Conservation (phyloP, 2,329 filamentous ascomycete genomes). For the Phyllosticta citrichinensis region DNA sequence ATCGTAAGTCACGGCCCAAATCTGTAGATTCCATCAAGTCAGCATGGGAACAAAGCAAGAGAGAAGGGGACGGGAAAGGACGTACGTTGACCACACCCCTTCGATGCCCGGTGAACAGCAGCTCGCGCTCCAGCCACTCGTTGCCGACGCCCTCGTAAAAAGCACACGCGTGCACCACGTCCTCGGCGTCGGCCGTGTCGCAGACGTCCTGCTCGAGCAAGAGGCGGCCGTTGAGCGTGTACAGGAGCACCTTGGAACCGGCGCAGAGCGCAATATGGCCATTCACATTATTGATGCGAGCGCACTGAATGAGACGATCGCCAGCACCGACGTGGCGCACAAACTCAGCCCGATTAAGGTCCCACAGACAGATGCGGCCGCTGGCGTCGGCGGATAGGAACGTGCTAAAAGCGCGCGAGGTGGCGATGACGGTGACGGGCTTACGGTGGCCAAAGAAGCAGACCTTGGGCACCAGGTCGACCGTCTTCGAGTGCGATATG, state of each 20-base stretch:
- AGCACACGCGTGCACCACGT: conserved; percentile 70
- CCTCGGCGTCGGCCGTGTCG: conserved; percentile 47
- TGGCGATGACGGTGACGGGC: conserved; percentile 70
- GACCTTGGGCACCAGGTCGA: conserved; percentile 69
- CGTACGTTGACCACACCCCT: conserved; percentile 66
- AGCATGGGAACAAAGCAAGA: conserved; percentile 4
- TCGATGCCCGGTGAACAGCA: conserved; percentile 83
- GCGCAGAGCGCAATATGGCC: conserved; percentile 83
- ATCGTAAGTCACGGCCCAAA: conserved; percentile 49
- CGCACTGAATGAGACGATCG: conserved; percentile 49
- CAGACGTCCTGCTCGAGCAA: conserved; percentile 77
- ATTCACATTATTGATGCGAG: conserved; percentile 78
- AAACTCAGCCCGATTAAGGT: conserved; percentile 82
- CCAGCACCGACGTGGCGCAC: conserved; percentile 44
- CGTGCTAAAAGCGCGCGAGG: conserved; percentile 79
- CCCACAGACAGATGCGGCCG: conserved; percentile 82
- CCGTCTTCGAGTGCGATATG: conserved; percentile 48
- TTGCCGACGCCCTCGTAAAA: conserved; percentile 88
- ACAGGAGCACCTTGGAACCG: conserved; percentile 64
- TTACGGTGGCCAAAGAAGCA: conserved; percentile 86
- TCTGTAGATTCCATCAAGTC: conserved; percentile 20
- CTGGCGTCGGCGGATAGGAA: conserved; percentile 75
- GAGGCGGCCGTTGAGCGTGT: conserved; percentile 77
- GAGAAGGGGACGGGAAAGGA: neutral
- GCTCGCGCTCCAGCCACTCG: conserved; percentile 79